Base-by-base conservation (phyloP, 2,329 filamentous ascomycete species). In the Ceratocystis diversiconidia region DNA sequence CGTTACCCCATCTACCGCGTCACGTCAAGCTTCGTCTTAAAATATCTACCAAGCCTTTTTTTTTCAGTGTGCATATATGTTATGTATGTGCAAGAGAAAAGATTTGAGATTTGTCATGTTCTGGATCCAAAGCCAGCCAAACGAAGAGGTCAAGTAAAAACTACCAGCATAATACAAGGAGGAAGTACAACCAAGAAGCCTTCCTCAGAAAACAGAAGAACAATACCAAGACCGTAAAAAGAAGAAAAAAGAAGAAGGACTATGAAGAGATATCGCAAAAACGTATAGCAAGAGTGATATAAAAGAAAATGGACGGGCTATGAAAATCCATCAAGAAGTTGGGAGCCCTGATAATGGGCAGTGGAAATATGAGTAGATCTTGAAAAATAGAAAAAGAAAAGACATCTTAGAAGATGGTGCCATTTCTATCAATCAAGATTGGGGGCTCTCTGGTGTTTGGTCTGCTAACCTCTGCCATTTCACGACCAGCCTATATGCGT, bases 381-480 rank as follows among this genome's bases (percentile, higher is more conserved):
- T 6, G 62, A 5, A 46, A 55, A 32, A 63, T 44, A 17, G 36
- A 52, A 48, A 48, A 7, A 15, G 10, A 15, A 17, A 30, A 10
- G 6, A 43, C 41, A 48, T 62, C 61, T 62, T 59, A 59, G 52
- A 99, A 97, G 70, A 99, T 90, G 28, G 94, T 97, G 68, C 94
- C 94, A 74, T 99, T 94, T 69, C 90, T 96, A 70, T 95, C 83
- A 71, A 97, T 96, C 77, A 96, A 86, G 73, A 99, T 97, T 3
- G 94, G 94, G 41, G 92, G 90, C 74, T 95, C 90, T 77, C 94
- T 96, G 63, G 94, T 97, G 72, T 96, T 97, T 25, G 94, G 94
- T 70, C 94, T 83, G 70, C 90, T 92, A 69, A 96, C 90, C 77
- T 96, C 92, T 69, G 94, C 94, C 73, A 97, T 88, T 77, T 97